Base-by-base conservation (phyloP, 768 basidiomycete species). In the Pulveroboletus sp. region DNA sequence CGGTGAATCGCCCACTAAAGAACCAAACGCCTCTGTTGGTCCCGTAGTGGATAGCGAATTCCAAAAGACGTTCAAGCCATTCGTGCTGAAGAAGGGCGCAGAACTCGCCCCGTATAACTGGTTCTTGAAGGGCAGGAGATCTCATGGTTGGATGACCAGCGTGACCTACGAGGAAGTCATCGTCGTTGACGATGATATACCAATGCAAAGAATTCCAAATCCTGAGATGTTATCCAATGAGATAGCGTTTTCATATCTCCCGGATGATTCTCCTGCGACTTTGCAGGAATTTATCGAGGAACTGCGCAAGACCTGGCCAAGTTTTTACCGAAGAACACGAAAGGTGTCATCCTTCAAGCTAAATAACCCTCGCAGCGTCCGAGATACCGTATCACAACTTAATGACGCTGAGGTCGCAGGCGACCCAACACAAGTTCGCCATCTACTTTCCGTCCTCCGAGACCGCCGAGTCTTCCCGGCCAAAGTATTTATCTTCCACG, bases 401-500 rank as follows among this genome's bases (percentile, higher is more conserved):
- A 82, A 77, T 14, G 90, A 94, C 57, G 88, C 87, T 9, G 87
- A 90, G 66, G 71, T 92, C 3, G 72, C 79, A 39, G 87, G 86
- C 19, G 87, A 95, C 52, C 81, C 81, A 17, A 70, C 74, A 5
- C 72, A 78, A 46, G 89, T 90, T 17, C 82, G 89, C 23, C 66
- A 72, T n/a, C 70, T 92, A 11, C 73, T 87, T 33, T 62, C 70
- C 11, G 67, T 80, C 50, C 75, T 99, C 10, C 71, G 74, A 43
- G 76, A 93, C 51, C 81, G 86, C 12, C 67, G 64, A 6, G 59
- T 72, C 21, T 72, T 92, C 39, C 87, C 87, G 0, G 80, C 84
- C 42, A 98, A 97, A 69, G 81, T 84, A 3, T 73, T 98, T 34
- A 84, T 90, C 50, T 98, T 97, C 67, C 69, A 74, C 14, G 85